These are phyloP conservation scores for Bremia lactucae DNA, from an alignment of 352 stramenopile genomes.

Conservation along the genomic window DNA sequence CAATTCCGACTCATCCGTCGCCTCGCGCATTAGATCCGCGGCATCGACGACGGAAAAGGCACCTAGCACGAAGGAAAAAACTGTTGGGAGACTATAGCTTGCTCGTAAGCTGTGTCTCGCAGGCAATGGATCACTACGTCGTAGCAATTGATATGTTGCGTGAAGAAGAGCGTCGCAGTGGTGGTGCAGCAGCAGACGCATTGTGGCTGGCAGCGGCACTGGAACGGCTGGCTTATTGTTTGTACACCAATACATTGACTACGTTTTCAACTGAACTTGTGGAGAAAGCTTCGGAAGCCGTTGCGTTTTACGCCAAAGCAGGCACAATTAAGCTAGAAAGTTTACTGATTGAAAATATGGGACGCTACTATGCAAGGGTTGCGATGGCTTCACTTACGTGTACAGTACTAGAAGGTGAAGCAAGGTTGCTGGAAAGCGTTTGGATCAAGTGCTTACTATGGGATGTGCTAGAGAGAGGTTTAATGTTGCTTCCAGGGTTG, in stretches of 20 bases:
- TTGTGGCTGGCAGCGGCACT: constrained; percentile 74
- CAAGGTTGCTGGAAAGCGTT: constrained; percentile 38
- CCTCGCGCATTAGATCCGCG: constrained; percentile 35
- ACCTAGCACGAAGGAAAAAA: constrained; percentile 56
- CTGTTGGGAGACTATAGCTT: constrained; percentile 74
- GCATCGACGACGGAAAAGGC: constrained; percentile 30
- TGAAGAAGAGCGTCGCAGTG: constrained; percentile 65
- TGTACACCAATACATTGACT: constrained; percentile 35
- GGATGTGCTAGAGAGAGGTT: constrained; percentile 52
- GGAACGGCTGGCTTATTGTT: constrained; percentile 61
- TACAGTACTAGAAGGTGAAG: constrained; percentile 13
- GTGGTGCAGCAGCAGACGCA: constrained; percentile 30
- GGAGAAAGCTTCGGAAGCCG: constrained; percentile 66
- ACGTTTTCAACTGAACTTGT: constrained; percentile 67
- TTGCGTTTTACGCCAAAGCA: constrained; percentile 53
- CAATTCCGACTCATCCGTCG: constrained; percentile 25
- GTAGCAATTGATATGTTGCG: constrained; percentile 59
- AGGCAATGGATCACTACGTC: constrained; percentile 63
- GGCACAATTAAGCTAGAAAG: constrained; percentile 62
- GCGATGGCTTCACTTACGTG: constrained; percentile 9
- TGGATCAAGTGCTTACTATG: constrained; percentile 67
- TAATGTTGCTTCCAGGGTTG: constrained; percentile 43
- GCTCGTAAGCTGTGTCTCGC: constrained; percentile 48
- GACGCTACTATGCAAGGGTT: constrained; percentile 62
- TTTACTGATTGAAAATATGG: constrained; percentile 54